Conservation (phyloP, 495 filamentous ascomycete species). For the Daldinia decipiens region DNA sequence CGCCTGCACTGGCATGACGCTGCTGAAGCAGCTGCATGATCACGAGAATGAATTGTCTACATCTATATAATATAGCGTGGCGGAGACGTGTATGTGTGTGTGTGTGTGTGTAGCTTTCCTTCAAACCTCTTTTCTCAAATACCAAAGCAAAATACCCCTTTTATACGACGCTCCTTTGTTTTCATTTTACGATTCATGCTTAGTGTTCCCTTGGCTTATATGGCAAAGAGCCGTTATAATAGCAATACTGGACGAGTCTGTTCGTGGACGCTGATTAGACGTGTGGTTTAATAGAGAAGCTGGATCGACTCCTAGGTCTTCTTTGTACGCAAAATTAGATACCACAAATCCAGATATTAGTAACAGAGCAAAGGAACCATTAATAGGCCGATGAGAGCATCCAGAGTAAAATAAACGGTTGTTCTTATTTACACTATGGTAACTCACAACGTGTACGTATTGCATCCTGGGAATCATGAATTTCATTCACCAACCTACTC, state of each 20-base stretch:
- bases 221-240: constrained; percentile 3
- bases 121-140: no score
- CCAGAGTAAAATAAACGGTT: neutral
- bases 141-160: neutral
- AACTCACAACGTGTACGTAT: neutral
- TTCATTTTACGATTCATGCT: neutral
- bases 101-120: no score
- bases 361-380: neutral
- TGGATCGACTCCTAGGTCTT: neutral
- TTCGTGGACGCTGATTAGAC: neutral
- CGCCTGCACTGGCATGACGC: constrained; percentile 36
- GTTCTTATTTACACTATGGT: neutral
- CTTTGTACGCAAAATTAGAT: constrained; percentile 4
- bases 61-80: neutral
- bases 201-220: neutral
- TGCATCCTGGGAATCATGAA: constrained; percentile 23
- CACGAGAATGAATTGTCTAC: neutral
- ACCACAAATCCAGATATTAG: neutral
- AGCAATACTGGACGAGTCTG: neutral
- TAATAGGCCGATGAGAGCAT: neutral
- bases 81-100: no score
- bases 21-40: constrained; percentile 19
- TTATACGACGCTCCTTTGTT: neutral
- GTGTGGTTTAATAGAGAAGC: neutral
- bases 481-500: constrained; percentile 33